A percentile compares a stretch with the other conserved stretches of the same genome.
Conservation (phyloP, 2,329 filamentous ascomycete genomes). For the Penicillium sp. region DNA sequence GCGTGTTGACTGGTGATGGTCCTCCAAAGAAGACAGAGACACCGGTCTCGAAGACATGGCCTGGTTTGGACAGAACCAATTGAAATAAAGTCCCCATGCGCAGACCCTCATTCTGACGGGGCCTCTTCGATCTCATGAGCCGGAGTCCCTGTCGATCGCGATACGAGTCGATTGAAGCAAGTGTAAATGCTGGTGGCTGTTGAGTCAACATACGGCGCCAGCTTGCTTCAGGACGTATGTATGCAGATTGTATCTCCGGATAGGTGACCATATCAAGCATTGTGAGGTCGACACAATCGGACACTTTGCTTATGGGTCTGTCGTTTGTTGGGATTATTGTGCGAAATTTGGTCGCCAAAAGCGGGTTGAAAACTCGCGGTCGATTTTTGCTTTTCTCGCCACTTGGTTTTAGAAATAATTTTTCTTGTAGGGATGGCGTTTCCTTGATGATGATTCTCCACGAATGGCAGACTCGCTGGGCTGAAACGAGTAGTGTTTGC, state of each 20-base stretch:
- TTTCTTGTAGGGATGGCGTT: background rate
- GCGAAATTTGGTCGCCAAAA: background rate
- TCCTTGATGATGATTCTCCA: background rate
- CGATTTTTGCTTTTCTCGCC: background rate
- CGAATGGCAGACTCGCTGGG: background rate
- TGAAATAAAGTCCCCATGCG: background rate
- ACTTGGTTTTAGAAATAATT: background rate
- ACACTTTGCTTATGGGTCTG: background rate
- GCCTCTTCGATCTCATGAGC: background rate
- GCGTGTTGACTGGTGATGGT: background rate
- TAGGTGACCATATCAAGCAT: background rate
- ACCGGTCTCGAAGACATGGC: background rate
- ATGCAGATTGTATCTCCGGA: background rate
- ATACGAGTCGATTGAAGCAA: background rate
- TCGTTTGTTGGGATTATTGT: background rate
- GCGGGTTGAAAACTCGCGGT: background rate
- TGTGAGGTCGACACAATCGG: background rate
- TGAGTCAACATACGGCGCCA: constrained; percentile 4
- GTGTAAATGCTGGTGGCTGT: constrained; percentile 1
- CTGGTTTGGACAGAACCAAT: background rate
- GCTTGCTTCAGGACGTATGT: constrained; percentile 3
- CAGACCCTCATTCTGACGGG: background rate
- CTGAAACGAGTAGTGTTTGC: background rate
- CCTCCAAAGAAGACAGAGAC: background rate
- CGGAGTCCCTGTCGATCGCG: background rate